Base-by-base conservation (phyloP, 768 basidiomycete species). In the Hericium erinaceus region DNA sequence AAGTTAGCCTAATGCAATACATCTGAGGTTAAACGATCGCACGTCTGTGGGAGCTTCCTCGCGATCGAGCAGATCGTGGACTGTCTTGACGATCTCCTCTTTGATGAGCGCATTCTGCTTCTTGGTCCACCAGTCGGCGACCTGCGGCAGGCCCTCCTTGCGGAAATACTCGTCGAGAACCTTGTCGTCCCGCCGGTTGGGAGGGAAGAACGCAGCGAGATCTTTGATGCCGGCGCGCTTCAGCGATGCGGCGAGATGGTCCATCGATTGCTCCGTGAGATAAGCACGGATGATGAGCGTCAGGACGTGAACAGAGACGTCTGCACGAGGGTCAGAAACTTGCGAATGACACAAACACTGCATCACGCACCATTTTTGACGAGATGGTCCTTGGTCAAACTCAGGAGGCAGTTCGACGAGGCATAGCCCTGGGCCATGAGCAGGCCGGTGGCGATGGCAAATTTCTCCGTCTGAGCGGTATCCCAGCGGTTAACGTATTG, bases 121-220 rank as follows among this genome's bases (percentile, higher is more conserved):
- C 79, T 95, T 97, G 49, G 84, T 83, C 80, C 89, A 98, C 92
- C 92, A 98, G 15, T 98, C 95, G 2, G 89, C 86, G 46, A 98
- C 82, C 64, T 85, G 83, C 18, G 84, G 73, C 18, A 97, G 75
- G 18, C 83, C 84, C 58, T 83, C 87, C 57, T 82, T 80, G 73
- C 81, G 89, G 80, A 98, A 97, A 68, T 93, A 86, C 7, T 89
- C 85, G 64, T 95, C 92, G 52, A 98, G 77, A 44, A 75, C 69
- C 65, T 85, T 82, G 63, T 78, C 77, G 51, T 86, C 82, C 58
- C 91, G 84, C 70, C 86, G 91, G 71, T 87, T 88, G 8, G 80
- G 73, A 16, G 94, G 93, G 79, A 98, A 95, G 75, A 97, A 94
- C 16, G 78, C 74, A 58, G 90, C 75, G 53, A 97, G 78, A 67